Percentiles rank a stretch among this genome's conserved stretches.
Evolutionary conservation across 345 rosid species (phyloP).

Genomic region (Lepidium sativum): DNA sequence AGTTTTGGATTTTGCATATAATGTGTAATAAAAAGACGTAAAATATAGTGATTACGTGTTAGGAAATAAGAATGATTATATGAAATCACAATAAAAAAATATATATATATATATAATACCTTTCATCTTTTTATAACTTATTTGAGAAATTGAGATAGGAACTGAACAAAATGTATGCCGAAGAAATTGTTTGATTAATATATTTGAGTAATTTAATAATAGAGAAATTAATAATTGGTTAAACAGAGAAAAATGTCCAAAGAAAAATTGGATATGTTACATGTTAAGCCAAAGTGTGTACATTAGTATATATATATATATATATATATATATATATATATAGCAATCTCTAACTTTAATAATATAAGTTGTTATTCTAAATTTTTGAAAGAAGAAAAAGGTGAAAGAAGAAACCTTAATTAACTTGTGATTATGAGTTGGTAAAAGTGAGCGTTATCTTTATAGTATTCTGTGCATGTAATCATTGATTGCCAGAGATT

Average conservation of each 20-base stretch:
- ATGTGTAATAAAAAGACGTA: no score
- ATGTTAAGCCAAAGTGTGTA: no score
- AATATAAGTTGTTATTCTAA: background rate
- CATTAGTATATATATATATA: no score
- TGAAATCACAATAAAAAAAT: no score
- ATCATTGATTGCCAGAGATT: slow-evolving; percentile 20
- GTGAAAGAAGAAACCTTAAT: slow-evolving; percentile 12
- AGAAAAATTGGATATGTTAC: no score
- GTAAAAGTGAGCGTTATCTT: slow-evolving; percentile 22
- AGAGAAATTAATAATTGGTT: no score
- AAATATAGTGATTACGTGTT: no score
- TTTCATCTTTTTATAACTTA: background rate
- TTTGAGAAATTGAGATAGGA: background rate
- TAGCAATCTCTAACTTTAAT: background rate
- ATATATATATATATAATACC: background rate
- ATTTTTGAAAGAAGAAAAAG: background rate
- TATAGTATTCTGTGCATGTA: slow-evolving; percentile 20
- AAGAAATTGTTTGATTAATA: background rate
- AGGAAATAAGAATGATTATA: no score
- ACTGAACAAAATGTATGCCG: background rate
- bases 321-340: no score
- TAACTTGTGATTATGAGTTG: slow-evolving; percentile 14
- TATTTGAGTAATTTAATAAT: no score
- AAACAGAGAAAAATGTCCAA: no score
- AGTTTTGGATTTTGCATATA: no score